Percentiles rank a stretch among this genome's conserved stretches.
phyloP scores from a whole-genome alignment of 495 filamentous ascomycete genomes.

The Neurospora sp. region DNA sequence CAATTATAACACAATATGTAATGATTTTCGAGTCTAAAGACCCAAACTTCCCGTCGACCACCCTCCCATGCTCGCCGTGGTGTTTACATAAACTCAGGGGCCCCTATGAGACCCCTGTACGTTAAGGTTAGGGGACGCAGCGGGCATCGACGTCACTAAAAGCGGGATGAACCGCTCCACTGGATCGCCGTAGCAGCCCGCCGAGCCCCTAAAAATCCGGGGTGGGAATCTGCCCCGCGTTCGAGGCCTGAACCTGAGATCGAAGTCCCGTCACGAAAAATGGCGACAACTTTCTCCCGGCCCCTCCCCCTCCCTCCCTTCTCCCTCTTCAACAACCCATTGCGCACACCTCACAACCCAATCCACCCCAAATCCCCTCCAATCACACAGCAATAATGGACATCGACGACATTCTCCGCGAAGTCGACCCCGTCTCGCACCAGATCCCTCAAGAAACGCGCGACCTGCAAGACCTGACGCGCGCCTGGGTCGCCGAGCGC shows the following conservation, averaged over 20 bases:
- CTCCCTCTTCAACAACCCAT: neutral
- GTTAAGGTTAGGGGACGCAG: neutral
- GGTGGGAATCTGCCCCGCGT: neutral
- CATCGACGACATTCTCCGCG: constrained; percentile 80
- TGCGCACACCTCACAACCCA: neutral
- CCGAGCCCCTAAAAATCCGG: neutral
- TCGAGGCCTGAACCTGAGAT: neutral
- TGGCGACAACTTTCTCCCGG: neutral
- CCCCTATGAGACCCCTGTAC: neutral
- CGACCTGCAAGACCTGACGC: constrained; percentile 82
- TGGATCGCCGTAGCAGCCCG: neutral
- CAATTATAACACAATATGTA: neutral
- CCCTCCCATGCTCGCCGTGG: neutral
- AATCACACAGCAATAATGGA: constrained; percentile 46
- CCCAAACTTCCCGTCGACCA: too few species aligned
- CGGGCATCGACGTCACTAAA: neutral
- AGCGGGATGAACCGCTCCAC: neutral
- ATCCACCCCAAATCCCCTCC: neutral
- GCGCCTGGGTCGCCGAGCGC: constrained; percentile 86
- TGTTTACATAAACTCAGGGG: neutral
- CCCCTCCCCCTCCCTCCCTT: neutral
- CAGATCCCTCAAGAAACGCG: constrained; percentile 49
- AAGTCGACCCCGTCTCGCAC: constrained; percentile 55
- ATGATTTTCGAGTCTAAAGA: fast-evolving
- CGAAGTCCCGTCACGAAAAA: neutral